phyloP scores from a whole-genome alignment of 441 rosid genomes.

The Lepidium campestre region DNA sequence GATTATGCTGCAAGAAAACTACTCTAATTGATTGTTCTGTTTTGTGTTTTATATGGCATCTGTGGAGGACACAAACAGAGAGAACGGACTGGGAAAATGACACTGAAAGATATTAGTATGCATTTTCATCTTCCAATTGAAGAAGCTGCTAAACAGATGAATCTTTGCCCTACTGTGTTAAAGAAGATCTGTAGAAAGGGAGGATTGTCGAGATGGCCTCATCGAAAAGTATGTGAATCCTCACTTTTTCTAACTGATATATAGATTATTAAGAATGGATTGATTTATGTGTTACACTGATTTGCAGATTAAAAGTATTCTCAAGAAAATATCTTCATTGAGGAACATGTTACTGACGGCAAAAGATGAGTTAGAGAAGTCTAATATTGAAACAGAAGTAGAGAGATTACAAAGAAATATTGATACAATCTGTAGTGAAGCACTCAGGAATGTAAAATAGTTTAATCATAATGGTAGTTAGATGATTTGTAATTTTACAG shows the following conservation, averaged over 20 bases:
- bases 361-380: conserved; percentile 21
- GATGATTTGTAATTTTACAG: too few relatives aligned
- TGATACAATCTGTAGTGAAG: conserved; percentile 17
- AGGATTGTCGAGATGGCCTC: conserved; percentile 57
- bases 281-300: background rate
- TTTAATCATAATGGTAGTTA: too few relatives aligned
- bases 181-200: conserved; percentile 56
- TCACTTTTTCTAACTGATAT: background rate
- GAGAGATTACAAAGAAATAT: conserved; percentile 25
- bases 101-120: conserved; percentile 33
- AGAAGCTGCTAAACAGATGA: conserved; percentile 42
- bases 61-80: conserved; percentile 46
- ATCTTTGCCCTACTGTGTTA: conserved; percentile 56
- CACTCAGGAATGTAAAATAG: background rate
- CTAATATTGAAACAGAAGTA: conserved; percentile 26
- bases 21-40: background rate
- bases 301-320: conserved; percentile 39
- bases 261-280: background rate
- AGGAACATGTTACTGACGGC: background rate
- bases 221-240: conserved; percentile 42
- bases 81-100: conserved; percentile 44
- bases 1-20: background rate
- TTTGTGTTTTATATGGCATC: background rate
- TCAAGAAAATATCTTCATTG: conserved; percentile 24
- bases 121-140: conserved; percentile 54